A percentile compares a stretch with the other conserved stretches of the same genome.
Conservation (phyloP, 345 rosid genomes). For the Lepidium africanum region DNA sequence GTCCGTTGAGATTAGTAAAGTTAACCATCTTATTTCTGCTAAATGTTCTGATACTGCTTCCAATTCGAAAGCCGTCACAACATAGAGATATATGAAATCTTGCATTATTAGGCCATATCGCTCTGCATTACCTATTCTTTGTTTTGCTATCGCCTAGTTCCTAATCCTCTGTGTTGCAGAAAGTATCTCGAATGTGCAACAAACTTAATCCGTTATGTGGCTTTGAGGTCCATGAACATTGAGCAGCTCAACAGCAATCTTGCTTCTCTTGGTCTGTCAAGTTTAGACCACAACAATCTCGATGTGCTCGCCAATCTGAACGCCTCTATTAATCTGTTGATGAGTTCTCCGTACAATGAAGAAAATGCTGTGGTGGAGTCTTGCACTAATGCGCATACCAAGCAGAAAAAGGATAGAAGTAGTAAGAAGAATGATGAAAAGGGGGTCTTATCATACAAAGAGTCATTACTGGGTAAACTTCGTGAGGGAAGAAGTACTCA, state of each 20-base stretch:
- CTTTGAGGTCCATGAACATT: constrained; percentile 42
- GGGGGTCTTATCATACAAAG: constrained; percentile 27
- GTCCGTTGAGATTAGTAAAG: constrained; percentile 20
- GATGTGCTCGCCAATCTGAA: constrained; percentile 41
- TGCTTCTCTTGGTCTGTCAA: constrained; percentile 35
- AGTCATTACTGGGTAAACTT: constrained; percentile 42
- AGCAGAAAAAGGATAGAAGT: constrained; percentile 13
- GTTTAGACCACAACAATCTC: constrained; percentile 41
- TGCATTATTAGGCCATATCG: neutral
- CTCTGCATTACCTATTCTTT: neutral
- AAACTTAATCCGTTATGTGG: constrained; percentile 55
- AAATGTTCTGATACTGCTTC: neutral
- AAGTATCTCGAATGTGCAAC: constrained; percentile 42
- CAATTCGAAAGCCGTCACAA: neutral
- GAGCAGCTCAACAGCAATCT: constrained; percentile 42
- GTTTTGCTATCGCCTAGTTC: neutral
- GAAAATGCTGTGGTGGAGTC: constrained; percentile 14
- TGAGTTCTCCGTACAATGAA: constrained; percentile 22
- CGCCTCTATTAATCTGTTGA: constrained; percentile 35
- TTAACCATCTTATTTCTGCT: neutral
- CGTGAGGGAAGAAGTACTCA: constrained; percentile 35
- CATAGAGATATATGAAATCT: neutral
- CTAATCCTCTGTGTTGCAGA: constrained; percentile 26
- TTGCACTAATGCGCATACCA: constrained; percentile 7
- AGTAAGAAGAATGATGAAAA: constrained; percentile 27